Conservation (phyloP, 352 stramenopile genomes). For the Pythium aquatile region DNA sequence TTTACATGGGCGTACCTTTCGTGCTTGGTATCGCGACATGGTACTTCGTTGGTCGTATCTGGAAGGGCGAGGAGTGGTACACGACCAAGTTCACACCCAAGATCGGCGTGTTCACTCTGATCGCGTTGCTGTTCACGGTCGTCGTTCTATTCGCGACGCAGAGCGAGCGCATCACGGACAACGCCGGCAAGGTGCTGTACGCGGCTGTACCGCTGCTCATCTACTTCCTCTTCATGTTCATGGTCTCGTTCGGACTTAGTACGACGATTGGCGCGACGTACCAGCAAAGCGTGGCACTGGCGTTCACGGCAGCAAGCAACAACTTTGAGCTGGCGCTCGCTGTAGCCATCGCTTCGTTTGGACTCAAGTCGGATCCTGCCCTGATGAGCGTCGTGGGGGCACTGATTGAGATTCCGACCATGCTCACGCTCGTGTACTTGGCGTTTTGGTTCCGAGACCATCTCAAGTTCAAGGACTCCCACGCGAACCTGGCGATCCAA, state of each 20-base stretch:
- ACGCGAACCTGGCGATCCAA: constrained; percentile 3
- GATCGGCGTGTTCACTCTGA: constrained; percentile 44
- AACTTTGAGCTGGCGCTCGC: constrained; percentile 80
- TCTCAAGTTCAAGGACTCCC: constrained; percentile 10
- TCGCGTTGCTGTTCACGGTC: constrained; percentile 67
- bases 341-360: constrained; percentile 65
- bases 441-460: constrained; percentile 39
- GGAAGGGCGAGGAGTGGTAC: constrained; percentile 48
- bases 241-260: constrained; percentile 41
- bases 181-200: constrained; percentile 49
- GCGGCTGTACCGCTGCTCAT: constrained; percentile 53
- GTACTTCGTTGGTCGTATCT: constrained; percentile 37
- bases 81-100: constrained; percentile 39
- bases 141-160: constrained; percentile 73
- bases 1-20: constrained; percentile 74
- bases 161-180: constrained; percentile 53
- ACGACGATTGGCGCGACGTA: constrained; percentile 38
- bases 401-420: constrained; percentile 70
- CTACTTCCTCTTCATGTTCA: constrained; percentile 65
- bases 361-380: constrained; percentile 62
- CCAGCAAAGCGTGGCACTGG: constrained; percentile 41
- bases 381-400: constrained; percentile 69
- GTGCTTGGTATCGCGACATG: constrained; percentile 38
- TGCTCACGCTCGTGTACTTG: constrained; percentile 59
- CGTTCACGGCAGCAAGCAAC: constrained; percentile 79